phyloP scores from a whole-genome alignment of 2,329 filamentous ascomycete species.

The Hypoxylon sp. region DNA sequence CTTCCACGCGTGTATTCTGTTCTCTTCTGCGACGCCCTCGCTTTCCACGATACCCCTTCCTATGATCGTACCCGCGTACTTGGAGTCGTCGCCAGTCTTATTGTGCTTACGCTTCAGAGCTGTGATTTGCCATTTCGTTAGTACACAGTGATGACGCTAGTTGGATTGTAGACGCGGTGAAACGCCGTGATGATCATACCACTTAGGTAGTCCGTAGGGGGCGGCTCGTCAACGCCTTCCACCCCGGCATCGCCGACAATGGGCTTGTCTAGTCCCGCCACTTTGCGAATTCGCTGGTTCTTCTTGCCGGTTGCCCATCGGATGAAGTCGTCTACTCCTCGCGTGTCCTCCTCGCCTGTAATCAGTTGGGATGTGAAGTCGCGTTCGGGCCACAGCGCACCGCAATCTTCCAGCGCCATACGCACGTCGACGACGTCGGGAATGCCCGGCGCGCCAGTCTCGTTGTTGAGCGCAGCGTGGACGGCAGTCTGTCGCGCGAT shows the following conservation, averaged over 20 bases:
- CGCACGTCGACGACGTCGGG: conserved; percentile 83
- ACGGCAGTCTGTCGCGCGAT: conserved; percentile 80
- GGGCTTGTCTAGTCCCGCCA: conserved; percentile 76
- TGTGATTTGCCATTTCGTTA: conserved; percentile 54
- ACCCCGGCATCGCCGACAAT: conserved; percentile 59
- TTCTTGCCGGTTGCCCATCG: conserved; percentile 81
- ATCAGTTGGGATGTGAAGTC: conserved; percentile 78
- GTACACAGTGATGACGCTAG: background rate
- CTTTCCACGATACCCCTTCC: conserved; percentile 80
- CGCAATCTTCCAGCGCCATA: conserved; percentile 86
- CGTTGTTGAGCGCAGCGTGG: conserved; percentile 79
- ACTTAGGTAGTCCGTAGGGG: conserved; percentile 75
- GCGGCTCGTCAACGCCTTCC: conserved; percentile 64
- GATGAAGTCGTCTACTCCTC: conserved; percentile 83
- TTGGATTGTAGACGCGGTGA: background rate
- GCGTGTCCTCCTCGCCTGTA: conserved; percentile 79
- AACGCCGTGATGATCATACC: conserved; percentile 60
- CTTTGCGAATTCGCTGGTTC: conserved; percentile 84
- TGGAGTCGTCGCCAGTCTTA: conserved; percentile 87
- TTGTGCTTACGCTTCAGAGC: conserved; percentile 93
- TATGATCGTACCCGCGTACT: conserved; percentile 87
- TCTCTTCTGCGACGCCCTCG: conserved; percentile 81
- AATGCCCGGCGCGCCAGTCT: conserved; percentile 66
- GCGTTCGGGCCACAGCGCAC: conserved; percentile 78
- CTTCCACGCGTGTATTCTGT: conserved; percentile 77